Base-by-base conservation (phyloP, 2,329 filamentous ascomycete genomes). In the Fusarium sp. region DNA sequence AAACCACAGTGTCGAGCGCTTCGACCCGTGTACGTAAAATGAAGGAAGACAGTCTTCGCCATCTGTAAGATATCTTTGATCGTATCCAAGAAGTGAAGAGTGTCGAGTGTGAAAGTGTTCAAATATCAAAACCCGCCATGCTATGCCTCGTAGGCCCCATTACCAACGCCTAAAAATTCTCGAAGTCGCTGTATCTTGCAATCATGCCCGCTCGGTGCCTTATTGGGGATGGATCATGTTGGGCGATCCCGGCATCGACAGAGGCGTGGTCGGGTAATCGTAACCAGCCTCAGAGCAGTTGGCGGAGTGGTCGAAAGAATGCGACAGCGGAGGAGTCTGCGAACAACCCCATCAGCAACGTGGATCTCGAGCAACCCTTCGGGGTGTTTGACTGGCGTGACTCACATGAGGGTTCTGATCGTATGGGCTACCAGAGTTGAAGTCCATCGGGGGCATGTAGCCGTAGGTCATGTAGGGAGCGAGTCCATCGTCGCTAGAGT, bases 241-340 rank as follows among this genome's bases (percentile, higher is more conserved):
- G 42, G 91, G 91, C 44, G 90, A 92, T 46, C 85, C 85, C 33
- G 90, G 89, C 87, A 92, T 89, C n/a, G 90, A 92, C 69, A 91
- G 81, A 64, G 91, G 91, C 54, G 91, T 93, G 42, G 86, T 87
- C 37, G 90, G 91, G 80, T 89, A 89, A 69, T 89, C 86, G 75
- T 86, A 89, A 60, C 85, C 85, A 65, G 84, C 81, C 72, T 90
- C 88, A 33, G 87, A 89, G 78, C 87, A 88, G 74, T 83, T 84
- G 64, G 86, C 82, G 53, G 89, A 92, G 77, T 89, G 86, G 74
- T 92, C 89, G 78, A 89, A 92, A 30, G 89, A 91, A 77, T 91
- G 90, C 74, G 90, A 91, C 73, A 93, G 87, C 76, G 91, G 89
- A 81, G 91, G 91, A 79, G 91, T 93, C 91, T 94, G 82, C 74